These are phyloP conservation scores for Aspergillus ochraceoroseus DNA, from an alignment of 2,329 filamentous ascomycete species.

Conservation along the genomic window DNA sequence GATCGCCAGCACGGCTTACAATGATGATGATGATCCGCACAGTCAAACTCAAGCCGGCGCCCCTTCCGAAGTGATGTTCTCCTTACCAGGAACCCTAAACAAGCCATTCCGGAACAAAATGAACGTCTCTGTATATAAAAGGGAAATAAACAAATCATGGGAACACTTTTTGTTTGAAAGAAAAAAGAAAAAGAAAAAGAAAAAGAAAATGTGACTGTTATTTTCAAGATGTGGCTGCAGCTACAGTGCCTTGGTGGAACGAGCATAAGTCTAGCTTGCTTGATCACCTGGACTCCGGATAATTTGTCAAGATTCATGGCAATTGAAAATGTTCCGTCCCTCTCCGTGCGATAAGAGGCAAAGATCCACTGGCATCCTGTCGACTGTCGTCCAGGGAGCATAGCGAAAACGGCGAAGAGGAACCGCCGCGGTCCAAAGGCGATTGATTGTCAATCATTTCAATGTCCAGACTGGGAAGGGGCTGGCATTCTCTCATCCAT, in stretches of 20 bases:
- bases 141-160: not conserved
- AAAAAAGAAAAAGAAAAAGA: not conserved
- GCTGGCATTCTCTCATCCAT: slow-evolving; percentile 3
- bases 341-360: slow-evolving; percentile 16
- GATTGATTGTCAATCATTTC: slow-evolving; percentile 6
- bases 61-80: slow-evolving; percentile 3
- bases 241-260: slow-evolving; percentile 18
- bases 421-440: not conserved
- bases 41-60: slow-evolving; percentile 4
- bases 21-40: slow-evolving; percentile 4
- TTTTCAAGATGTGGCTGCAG: slow-evolving; percentile 32
- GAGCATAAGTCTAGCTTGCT: slow-evolving; percentile 14
- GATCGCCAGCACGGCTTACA: slow-evolving; percentile 14
- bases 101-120: too few species aligned
- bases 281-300: slow-evolving; percentile 20
- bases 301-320: slow-evolving; percentile 16
- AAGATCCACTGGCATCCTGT: slow-evolving; percentile 13
- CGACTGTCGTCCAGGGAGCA: slow-evolving; percentile 9
- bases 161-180: too few species aligned
- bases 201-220: slow-evolving; percentile 1
- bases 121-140: too few species aligned
- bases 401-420: not conserved
- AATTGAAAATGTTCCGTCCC: slow-evolving; percentile 14
- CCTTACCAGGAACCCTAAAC: slow-evolving; percentile 7
- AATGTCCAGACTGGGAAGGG: not conserved